These are phyloP conservation scores for Fusarium burgessii DNA, from an alignment of 2,329 filamentous ascomycete species.

Conservation along the genomic window DNA sequence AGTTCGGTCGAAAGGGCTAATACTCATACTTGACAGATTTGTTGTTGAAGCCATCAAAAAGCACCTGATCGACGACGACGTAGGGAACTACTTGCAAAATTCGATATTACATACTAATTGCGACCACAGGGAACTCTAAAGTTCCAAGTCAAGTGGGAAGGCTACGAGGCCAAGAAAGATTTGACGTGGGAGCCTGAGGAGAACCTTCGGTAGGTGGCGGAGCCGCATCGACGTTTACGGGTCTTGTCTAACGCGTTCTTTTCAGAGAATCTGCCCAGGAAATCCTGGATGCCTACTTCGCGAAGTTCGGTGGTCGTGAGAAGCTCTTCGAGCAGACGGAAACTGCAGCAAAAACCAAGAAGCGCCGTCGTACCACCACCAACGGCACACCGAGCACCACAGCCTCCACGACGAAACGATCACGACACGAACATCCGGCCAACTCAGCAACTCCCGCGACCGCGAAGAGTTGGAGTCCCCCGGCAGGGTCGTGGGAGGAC, in stretches of 20 bases:
- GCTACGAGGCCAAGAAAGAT: slow-evolving; percentile 77
- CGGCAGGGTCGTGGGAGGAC: slow-evolving; percentile 81
- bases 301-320: slow-evolving; percentile 71
- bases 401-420: slow-evolving; percentile 55
- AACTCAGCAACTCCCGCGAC: slow-evolving; percentile 62
- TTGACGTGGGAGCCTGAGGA: slow-evolving; percentile 84
- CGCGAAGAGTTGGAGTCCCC: slow-evolving; percentile 70
- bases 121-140: slow-evolving; percentile 60
- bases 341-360: slow-evolving; percentile 65
- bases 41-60: slow-evolving; percentile 79
- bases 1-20: slow-evolving; percentile 6
- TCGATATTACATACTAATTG: not conserved
- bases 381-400: slow-evolving; percentile 53
- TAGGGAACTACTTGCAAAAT: slow-evolving; percentile 47
- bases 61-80: slow-evolving; percentile 71
- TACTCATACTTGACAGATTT: slow-evolving; percentile 62
- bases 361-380: slow-evolving; percentile 65
- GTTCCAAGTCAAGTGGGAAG: slow-evolving; percentile 85
- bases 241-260: slow-evolving; percentile 1
- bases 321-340: slow-evolving; percentile 64
- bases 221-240: not conserved
- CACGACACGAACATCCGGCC: slow-evolving; percentile 62
- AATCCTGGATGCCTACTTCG: slow-evolving; percentile 74
- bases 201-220: slow-evolving; percentile 59
- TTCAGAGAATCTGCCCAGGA: slow-evolving; percentile 67